Conservation (phyloP, 1,284 basidiomycete genomes). For the Fomitopsis schrenkii region DNA sequence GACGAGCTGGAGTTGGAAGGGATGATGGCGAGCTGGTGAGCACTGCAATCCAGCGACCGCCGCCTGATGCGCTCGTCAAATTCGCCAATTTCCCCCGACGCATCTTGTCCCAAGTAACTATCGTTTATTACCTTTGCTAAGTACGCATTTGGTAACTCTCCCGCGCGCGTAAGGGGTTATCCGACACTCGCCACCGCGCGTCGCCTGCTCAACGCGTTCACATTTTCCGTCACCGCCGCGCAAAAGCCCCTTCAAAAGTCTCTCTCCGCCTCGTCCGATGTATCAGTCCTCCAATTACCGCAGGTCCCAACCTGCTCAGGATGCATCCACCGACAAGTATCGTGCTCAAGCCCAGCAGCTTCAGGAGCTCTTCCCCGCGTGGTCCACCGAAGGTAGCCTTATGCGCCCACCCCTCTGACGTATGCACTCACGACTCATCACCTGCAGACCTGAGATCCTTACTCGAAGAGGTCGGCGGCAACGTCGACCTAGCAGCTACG, state of each 20-base stretch:
- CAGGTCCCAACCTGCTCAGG: conserved; percentile 23
- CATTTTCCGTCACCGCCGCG: conserved; percentile 11
- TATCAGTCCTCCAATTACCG: conserved; percentile 33
- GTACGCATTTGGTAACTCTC: not conserved
- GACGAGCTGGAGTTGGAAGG: not conserved
- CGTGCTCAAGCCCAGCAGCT: conserved; percentile 55
- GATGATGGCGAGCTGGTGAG: not conserved
- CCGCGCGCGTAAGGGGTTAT: not conserved
- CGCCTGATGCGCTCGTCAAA: not conserved
- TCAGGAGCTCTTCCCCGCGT: conserved; percentile 75
- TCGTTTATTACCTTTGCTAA: not conserved
- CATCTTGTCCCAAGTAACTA: not conserved
- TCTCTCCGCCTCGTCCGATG: conserved; percentile 24
- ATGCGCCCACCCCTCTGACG: conserved; percentile 20
- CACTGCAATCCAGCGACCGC: not conserved
- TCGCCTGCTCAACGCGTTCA: conserved; percentile 6
- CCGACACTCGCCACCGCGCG: not conserved
- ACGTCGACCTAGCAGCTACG: conserved; percentile 69
- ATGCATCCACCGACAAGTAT: conserved; percentile 37
- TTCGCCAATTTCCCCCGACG: not conserved
- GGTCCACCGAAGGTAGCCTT: conserved; percentile 68
- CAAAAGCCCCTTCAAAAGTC: conserved; percentile 8
- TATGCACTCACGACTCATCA: conserved; percentile 9
- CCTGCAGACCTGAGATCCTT: conserved; percentile 72
- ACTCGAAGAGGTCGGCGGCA: conserved; percentile 70